Conservation (phyloP, 2,329 filamentous ascomycete genomes). For the Simplicillium aogashimaense region DNA sequence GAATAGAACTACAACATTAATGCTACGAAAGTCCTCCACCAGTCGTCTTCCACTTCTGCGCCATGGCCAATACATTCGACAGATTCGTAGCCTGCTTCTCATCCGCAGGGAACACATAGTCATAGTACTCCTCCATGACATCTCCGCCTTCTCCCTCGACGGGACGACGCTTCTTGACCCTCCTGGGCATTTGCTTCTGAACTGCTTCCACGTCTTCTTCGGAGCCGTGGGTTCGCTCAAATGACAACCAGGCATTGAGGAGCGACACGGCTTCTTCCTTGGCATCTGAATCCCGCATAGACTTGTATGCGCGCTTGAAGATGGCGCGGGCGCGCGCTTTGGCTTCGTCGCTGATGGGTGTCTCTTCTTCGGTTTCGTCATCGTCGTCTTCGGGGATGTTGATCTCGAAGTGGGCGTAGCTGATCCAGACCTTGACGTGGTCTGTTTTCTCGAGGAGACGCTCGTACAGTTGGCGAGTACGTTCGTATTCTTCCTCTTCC, state of each 20-base stretch:
- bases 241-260: slow-evolving; percentile 84
- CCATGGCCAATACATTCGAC: slow-evolving; percentile 74
- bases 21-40: slow-evolving; percentile 22
- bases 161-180: slow-evolving; percentile 85
- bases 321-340: slow-evolving; percentile 73
- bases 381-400: slow-evolving; percentile 73
- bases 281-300: slow-evolving; percentile 81
- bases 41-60: slow-evolving; percentile 76
- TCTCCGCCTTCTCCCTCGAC: slow-evolving; percentile 87
- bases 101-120: slow-evolving; percentile 95
- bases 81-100: slow-evolving; percentile 78
- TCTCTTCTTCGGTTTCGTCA: slow-evolving; percentile 43
- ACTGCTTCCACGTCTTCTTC: slow-evolving; percentile 69
- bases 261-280: slow-evolving; percentile 91
- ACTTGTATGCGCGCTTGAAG: slow-evolving; percentile 76
- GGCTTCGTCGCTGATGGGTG: slow-evolving; percentile 68
- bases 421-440: slow-evolving; percentile 98
- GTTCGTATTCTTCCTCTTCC: slow-evolving; percentile 83
- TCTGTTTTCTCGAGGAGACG: slow-evolving; percentile 88
- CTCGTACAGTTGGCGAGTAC: slow-evolving; percentile 76
- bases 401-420: slow-evolving; percentile 97
- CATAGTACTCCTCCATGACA: slow-evolving; percentile 77
- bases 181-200: slow-evolving; percentile 86
- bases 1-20: no score
- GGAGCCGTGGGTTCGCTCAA: slow-evolving; percentile 78